phyloP scores from a whole-genome alignment of 2,329 filamentous ascomycete genomes.

The Colletotrichum tanaceti region DNA sequence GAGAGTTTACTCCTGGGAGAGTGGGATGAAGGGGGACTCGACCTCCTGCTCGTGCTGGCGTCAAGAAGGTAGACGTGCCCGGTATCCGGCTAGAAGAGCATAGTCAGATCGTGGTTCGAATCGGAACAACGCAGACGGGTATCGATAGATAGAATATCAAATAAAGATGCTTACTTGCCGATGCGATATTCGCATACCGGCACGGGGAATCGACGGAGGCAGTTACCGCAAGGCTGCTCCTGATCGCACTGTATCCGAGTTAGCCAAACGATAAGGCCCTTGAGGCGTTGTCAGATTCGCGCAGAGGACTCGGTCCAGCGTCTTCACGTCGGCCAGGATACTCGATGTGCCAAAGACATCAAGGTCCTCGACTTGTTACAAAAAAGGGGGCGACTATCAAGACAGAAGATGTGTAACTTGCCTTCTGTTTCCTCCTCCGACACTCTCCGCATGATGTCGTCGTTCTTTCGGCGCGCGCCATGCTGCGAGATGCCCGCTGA shows the following conservation, averaged over 20 bases:
- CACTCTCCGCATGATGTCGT: constrained; percentile 63
- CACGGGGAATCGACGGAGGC: constrained; percentile 63
- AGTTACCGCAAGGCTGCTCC: constrained; percentile 65
- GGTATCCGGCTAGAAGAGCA: constrained; percentile 26
- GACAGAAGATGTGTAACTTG: constrained; percentile 43
- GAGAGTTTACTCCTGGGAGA: constrained; percentile 39
- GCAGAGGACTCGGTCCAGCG: no score
- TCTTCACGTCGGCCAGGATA: neutral
- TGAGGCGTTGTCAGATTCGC: no score
- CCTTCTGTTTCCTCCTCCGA: constrained; percentile 64
- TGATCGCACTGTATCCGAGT: constrained; percentile 60
- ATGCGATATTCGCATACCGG: constrained; percentile 61
- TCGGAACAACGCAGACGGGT: neutral
- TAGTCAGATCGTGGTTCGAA: constrained; percentile 4
- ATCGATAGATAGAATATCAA: neutral
- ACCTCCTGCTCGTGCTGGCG: constrained; percentile 23
- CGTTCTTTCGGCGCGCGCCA: constrained; percentile 48
- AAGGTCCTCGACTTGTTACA: neutral
- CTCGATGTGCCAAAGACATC: no score
- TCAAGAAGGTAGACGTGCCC: constrained; percentile 30
- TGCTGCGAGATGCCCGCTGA: constrained; percentile 37
- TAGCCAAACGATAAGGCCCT: constrained; percentile 4
- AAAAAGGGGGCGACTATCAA: neutral
- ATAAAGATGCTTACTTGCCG: constrained; percentile 43
- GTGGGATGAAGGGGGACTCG: constrained; percentile 3